Base-by-base conservation (phyloP, 139 green algal genomes). In the Volvox africanus region DNA sequence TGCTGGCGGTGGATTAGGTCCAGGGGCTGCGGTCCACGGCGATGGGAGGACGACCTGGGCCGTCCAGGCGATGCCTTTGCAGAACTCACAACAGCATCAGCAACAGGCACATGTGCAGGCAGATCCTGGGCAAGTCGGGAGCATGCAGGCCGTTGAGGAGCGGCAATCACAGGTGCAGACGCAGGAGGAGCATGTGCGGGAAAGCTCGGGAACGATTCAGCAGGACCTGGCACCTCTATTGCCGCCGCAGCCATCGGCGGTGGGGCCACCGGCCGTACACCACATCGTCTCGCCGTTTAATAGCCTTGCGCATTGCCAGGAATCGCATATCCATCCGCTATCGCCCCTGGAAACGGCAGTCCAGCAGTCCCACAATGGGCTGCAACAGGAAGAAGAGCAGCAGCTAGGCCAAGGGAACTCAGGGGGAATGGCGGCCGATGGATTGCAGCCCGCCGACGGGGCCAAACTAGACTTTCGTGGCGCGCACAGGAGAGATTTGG, bases 251-350 rank as follows among this genome's bases (percentile, higher is more conserved):
- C 21, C 78, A 19, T 30, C 78, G 17, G 13, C 78, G 36, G 9
- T 44, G 17, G 36, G 36, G 35, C 37, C 1, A 35, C 76, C 33
- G 24, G 18, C 76, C 76, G 30, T 35, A 0, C 78, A 84, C 16
- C 37, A 62, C 36, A 32, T 84, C 36, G 78, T 84, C 20, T 84
- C 78, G 78, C 78, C 78, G 21, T 84, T 84, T 35, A 65, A 62
- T 20, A 37, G 62, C 21, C 36, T 84, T 22, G 78, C 75, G 30
- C 16, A 84, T 0, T 19, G 36, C 21, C 0, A 6, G 13, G 36
- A 65, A 1, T 5, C 78, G 78, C 78, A 84, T 24, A n/a, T 20
- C 33, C 76, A 82, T 5, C 33, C 76, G 76, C 32, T n/a, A 19
- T 21, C 32, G 33, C 33, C 5, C 33, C 76, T 61, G 24, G 2